Conservation (phyloP, 495 filamentous ascomycete species). For the Lentithecium fluviatile region DNA sequence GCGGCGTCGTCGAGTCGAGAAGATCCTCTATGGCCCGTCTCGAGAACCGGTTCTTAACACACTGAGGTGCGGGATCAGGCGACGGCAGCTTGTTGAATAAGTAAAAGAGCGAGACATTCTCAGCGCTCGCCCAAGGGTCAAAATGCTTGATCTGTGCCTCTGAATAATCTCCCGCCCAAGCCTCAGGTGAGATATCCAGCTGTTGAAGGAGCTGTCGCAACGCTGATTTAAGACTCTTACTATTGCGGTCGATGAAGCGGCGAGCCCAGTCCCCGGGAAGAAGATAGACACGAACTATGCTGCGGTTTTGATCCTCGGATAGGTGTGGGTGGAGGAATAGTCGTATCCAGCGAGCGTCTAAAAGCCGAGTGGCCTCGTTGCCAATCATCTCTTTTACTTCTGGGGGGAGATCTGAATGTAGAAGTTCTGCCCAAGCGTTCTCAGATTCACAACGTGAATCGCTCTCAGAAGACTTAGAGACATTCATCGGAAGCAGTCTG, state of each 20-base stretch:
- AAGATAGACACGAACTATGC: constrained; percentile 28
- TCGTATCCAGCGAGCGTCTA: constrained; percentile 29
- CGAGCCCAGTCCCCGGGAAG: constrained; percentile 29
- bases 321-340: constrained; percentile 25
- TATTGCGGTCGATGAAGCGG: constrained; percentile 17
- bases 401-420: constrained; percentile 4
- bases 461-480: background rate
- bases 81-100: constrained; percentile 84
- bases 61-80: constrained; percentile 58
- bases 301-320: background rate
- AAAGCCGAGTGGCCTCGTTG: constrained; percentile 8
- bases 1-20: constrained; percentile 50
- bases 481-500: background rate
- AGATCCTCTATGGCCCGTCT: constrained; percentile 63
- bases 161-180: constrained; percentile 26
- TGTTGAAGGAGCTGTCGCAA: constrained; percentile 21
- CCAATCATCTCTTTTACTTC: constrained; percentile 19
- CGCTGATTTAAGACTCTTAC: constrained; percentile 23
- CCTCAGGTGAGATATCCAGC: constrained; percentile 27
- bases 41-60: constrained; percentile 56
- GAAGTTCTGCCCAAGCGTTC: constrained; percentile 15
- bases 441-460: too few relatives aligned
- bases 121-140: constrained; percentile 40
- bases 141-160: constrained; percentile 21
- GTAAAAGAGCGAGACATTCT: constrained; percentile 68